Base-by-base conservation (phyloP, 2,329 filamentous ascomycete genomes). In the Aspergillus persii region DNA sequence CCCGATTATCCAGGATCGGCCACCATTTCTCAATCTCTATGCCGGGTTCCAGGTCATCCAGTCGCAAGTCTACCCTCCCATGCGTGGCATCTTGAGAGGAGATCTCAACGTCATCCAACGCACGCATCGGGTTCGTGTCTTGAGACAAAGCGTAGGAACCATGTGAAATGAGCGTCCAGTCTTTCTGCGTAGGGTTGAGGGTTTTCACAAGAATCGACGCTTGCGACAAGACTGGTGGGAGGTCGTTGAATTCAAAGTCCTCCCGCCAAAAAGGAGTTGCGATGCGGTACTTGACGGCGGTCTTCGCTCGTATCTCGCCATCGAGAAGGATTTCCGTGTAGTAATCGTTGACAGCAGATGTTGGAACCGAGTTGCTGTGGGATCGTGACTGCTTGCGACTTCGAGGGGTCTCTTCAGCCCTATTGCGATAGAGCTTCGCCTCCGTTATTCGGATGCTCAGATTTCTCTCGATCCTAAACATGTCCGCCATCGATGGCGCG, bases 1-100 rank as follows among this genome's bases (percentile, higher is more conserved):
- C 87, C 63, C 85, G 87, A 64, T 89, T 88, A 68, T 96, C 91
- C 52, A 88, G 77, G 26, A 96, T 86, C 15, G 88, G 89, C 80
- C 92, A 89, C 94, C 94, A 97, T 69, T 92, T 89, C 74, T 98
- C 94, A 36, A 88, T 83, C 58, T 94, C 90, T 69, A 89, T 89
- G 15, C 88, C 89, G 0, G 86, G 83, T 41, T 94, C 90, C 15
- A 96, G 76, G 62, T 92, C 89, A 59, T 93, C 89, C 7, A 97
- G 79, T 23, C 88, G 84, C 31, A 97, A 85, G 66, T 96, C 91
- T n/a, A 96, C 89, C 62, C 83, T 84, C 41, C 80, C 80, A 59
- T 75, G 78, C 5, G 76, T 74, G 33, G 77, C 70, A 64, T 81
- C 80, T 54, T 80, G 76, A 9, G 79, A 77, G 41, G 79, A 76